Percentiles rank a stretch among this genome's conserved stretches.
phyloP scores from a whole-genome alignment of 2,329 filamentous ascomycete species.

The Apiospora kogelbergensis region DNA sequence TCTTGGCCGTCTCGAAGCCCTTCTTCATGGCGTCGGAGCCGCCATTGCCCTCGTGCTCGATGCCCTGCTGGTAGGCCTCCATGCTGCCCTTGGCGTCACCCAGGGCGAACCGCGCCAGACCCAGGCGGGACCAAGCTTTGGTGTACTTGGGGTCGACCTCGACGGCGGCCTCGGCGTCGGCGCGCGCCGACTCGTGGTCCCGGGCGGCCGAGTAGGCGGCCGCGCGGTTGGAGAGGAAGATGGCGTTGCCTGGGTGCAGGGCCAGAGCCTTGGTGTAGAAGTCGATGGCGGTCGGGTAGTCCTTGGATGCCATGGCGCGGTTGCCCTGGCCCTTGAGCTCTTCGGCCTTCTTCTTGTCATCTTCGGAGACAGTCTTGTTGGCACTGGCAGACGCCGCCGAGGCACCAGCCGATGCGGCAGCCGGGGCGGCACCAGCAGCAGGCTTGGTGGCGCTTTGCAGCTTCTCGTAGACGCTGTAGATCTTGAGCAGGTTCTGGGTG shows the following conservation, averaged over 20 bases:
- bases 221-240: slow-evolving; percentile 96
- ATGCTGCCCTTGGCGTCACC: slow-evolving; percentile 89
- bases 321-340: slow-evolving; percentile 88
- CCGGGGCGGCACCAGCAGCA: slow-evolving; percentile 32
- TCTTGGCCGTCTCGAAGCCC: slow-evolving; percentile 91
- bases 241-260: slow-evolving; percentile 81
- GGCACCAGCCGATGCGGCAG: slow-evolving; percentile 34
- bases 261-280: slow-evolving; percentile 85
- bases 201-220: slow-evolving; percentile 85
- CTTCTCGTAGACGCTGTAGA: slow-evolving; percentile 97
- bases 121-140: slow-evolving; percentile 94
- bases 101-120: slow-evolving; percentile 86
- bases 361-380: slow-evolving; percentile 44
- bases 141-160: slow-evolving; percentile 89
- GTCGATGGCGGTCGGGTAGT: slow-evolving; percentile 80
- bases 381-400: slow-evolving; percentile 29
- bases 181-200: slow-evolving; percentile 79
- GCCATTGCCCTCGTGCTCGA: slow-evolving; percentile 90
- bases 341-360: slow-evolving; percentile 79
- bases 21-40: slow-evolving; percentile 98
- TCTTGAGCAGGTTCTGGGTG: slow-evolving; percentile 81
- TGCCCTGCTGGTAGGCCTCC: slow-evolving; percentile 91
- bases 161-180: slow-evolving; percentile 89
- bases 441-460: slow-evolving; percentile 61
- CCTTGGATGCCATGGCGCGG: slow-evolving; percentile 90